Base-by-base conservation (phyloP, 441 rosid species). In the Eruca vesicaria region DNA sequence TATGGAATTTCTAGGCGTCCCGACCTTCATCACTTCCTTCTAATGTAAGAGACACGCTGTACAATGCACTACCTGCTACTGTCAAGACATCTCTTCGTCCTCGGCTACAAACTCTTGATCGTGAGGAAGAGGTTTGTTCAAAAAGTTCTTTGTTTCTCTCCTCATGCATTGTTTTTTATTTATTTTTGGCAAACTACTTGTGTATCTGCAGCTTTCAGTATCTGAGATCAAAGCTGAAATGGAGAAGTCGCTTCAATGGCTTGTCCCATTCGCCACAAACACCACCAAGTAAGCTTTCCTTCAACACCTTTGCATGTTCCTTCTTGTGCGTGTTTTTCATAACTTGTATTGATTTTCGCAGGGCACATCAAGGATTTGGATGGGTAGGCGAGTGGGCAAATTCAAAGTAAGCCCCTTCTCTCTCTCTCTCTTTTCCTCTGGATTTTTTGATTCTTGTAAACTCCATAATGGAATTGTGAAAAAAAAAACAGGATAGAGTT, bases 361-460 rank as follows among this genome's bases (percentile, higher is more conserved):
- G 99, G 82, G 93, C 90, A 23, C 96, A 91, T 83, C 99, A 96
- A 83, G 97, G 96, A 50, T 96, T 96, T 11, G 99, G 99, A 48
- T 91, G 99, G 98, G 96, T 95, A 12, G 99, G 99, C 80, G 99
- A 95, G 86, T 96, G 99, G 99, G 99, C 99, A 32, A 95, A 84
- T 72, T 82, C 84, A n/a, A 90, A 93, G 99, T 89, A 26, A 86
- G 88, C 78, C 72, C 60, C 33, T 63, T 55, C 41, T 62, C 21
- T 56, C 10, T 20, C 12, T 21, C 9, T 45, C 53, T 48, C 32
- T 29, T 29, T 29, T 29, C 32, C n/a, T n/a, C n/a, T n/a, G n/a
- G n/a, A n/a, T n/a, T n/a, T n/a, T n/a, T n/a, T n/a, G n/a, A n/a
- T n/a, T n/a, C n/a, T n/a, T n/a, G n/a, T n/a, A n/a, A n/a, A n/a